phyloP scores from a whole-genome alignment of 2,329 filamentous ascomycete species.

The Beauveria caledonica region DNA sequence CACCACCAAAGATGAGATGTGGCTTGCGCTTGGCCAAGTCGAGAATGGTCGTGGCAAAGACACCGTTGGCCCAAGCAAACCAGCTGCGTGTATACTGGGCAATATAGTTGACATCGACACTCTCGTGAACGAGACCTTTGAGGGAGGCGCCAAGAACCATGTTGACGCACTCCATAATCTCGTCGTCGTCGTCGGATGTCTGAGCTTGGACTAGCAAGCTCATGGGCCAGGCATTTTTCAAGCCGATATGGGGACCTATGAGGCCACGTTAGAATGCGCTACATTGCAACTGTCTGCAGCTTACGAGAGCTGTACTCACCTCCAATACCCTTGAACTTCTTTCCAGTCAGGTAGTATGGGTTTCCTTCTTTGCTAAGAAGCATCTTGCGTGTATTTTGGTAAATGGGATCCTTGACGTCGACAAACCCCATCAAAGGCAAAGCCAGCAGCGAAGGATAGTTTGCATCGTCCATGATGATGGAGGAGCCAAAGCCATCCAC shows the following conservation, averaged over 20 bases:
- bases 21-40: constrained; percentile 86
- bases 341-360: constrained; percentile 77
- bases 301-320: constrained; percentile 40
- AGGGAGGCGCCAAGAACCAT: constrained; percentile 70
- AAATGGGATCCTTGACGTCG: constrained; percentile 55
- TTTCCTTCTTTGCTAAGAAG: constrained; percentile 69
- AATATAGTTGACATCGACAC: constrained; percentile 66
- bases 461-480: constrained; percentile 85
- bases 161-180: constrained; percentile 67
- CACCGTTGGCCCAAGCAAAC: constrained; percentile 98
- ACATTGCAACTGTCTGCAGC: not conserved
- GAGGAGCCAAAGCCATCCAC: constrained; percentile 78
- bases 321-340: constrained; percentile 77
- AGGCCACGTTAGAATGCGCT: not conserved
- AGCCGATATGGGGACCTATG: constrained; percentile 59
- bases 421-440: constrained; percentile 74
- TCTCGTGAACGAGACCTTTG: constrained; percentile 81
- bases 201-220: constrained; percentile 84
- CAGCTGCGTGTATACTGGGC: constrained; percentile 75
- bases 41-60: constrained; percentile 87
- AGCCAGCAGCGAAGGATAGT: constrained; percentile 72
- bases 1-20: constrained; percentile 69
- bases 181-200: constrained; percentile 73
- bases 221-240: constrained; percentile 96
- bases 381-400: constrained; percentile 76